These are phyloP conservation scores for Jamesozyma piceae DNA, from an alignment of 805 yeast genomes.

Conservation along the genomic window DNA sequence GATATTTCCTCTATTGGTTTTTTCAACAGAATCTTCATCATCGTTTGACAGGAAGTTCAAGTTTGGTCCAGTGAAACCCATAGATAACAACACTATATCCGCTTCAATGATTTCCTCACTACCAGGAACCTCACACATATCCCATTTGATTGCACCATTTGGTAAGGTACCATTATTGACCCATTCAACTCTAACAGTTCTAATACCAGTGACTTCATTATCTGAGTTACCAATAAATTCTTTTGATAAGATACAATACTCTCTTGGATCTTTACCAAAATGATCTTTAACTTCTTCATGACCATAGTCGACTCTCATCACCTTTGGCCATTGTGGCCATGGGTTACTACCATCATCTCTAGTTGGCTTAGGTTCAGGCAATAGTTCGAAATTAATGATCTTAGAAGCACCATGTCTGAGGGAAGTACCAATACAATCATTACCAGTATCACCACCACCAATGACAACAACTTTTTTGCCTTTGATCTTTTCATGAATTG, in stretches of 20 bases:
- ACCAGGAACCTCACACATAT: constrained; percentile 95
- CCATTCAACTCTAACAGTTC: constrained; percentile 97
- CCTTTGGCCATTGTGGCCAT: constrained; percentile 99
- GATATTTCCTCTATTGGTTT: constrained; percentile 69
- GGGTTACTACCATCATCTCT: constrained; percentile 66
- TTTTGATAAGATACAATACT: constrained; percentile 88
- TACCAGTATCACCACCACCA: constrained; percentile 99
- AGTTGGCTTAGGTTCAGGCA: constrained; percentile 85
- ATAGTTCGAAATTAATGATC: constrained; percentile 84
- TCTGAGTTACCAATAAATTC: constrained; percentile 92
- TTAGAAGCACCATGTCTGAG: constrained; percentile 96
- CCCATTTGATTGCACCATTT: constrained; percentile 86
- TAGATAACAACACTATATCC: constrained; percentile 83
- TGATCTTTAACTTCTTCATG: constrained; percentile 91
- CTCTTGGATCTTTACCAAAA: constrained; percentile 96
- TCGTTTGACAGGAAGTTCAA: constrained; percentile 51
- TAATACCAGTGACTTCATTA: constrained; percentile 90
- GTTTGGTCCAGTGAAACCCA: constrained; percentile 98
- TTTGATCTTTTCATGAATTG: constrained; percentile 53
- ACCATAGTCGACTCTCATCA: constrained; percentile 96
- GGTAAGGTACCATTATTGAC: constrained; percentile 39
- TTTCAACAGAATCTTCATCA: constrained; percentile 23
- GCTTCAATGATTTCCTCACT: constrained; percentile 92
- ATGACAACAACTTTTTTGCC: constrained; percentile 92
- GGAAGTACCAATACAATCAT: constrained; percentile 95